phyloP scores from a whole-genome alignment of 176 grass and related monocot genomes.

The Poa pratensis region DNA sequence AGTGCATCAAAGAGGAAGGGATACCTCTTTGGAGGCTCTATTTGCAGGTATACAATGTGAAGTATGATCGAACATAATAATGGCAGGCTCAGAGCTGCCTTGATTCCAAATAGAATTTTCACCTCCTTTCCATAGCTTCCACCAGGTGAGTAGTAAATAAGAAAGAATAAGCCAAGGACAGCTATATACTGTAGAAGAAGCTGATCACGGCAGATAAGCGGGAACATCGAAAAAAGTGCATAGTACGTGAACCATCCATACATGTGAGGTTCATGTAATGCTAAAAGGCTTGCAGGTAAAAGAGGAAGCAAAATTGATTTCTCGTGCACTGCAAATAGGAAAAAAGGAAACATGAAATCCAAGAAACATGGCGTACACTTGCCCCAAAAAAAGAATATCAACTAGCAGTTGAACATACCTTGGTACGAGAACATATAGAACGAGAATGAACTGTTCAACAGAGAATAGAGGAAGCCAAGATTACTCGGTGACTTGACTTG shows the following conservation, averaged over 20 bases:
- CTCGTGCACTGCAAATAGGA: conserved; percentile 80
- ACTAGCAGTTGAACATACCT: conserved; percentile 57
- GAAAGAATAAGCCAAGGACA: conserved; percentile 69
- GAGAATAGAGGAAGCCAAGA: conserved; percentile 85
- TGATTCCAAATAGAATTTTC: conserved; percentile 43
- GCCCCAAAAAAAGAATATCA: not conserved
- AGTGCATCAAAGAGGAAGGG: conserved; percentile 87
- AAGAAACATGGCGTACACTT: conserved; percentile 12
- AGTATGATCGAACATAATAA: conserved; percentile 60
- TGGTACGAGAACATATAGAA: conserved; percentile 95
- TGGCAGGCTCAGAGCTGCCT: conserved; percentile 52
- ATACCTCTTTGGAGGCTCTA: conserved; percentile 78
- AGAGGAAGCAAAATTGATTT: conserved; percentile 98
- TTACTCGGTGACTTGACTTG: conserved; percentile 83
- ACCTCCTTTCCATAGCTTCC: conserved; percentile 31
- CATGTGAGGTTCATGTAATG: conserved; percentile 68
- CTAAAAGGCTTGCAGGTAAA: conserved; percentile 89
- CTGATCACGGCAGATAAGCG: conserved; percentile 71
- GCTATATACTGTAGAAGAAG: conserved; percentile 83
- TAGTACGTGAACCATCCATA: conserved; percentile 83
- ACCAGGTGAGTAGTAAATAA: conserved; percentile 72
- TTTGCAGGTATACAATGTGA: conserved; percentile 63
- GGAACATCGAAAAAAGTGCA: conserved; percentile 89
- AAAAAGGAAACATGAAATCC: conserved; percentile 20
- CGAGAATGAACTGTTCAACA: conserved; percentile 82